A percentile compares a stretch with the other conserved stretches of the same genome.
phyloP scores from a whole-genome alignment of 108 stramenopile species.

The Nannochloropsis salina region DNA sequence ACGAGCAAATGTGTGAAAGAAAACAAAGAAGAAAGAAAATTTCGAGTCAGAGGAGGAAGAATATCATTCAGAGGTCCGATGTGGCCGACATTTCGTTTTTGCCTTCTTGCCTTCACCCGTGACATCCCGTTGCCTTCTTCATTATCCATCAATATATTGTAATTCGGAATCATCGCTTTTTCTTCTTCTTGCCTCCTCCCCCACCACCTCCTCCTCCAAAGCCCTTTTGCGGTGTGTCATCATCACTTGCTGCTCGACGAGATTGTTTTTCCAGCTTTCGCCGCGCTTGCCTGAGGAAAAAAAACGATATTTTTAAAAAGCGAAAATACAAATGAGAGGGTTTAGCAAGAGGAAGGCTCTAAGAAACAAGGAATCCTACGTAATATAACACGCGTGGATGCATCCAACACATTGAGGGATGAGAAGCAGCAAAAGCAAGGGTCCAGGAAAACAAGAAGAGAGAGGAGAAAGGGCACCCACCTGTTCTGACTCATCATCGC shows the following conservation, averaged over 20 bases:
- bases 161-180: not conserved
- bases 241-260: not conserved
- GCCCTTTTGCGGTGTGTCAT: constrained; percentile 1
- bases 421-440: not conserved
- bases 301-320: not conserved
- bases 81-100: too few relatives aligned
- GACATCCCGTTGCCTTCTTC: too few relatives aligned
- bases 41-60: too few relatives aligned
- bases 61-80: too few relatives aligned
- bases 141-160: too few relatives aligned
- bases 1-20: too few relatives aligned
- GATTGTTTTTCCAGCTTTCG: constrained; percentile 6
- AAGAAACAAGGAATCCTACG: not conserved
- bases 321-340: not conserved
- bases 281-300: not conserved
- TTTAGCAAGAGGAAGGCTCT: not conserved
- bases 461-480: not conserved
- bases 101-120: too few relatives aligned
- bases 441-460: not conserved
- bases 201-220: not conserved
- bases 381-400: not conserved
- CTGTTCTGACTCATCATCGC: not conserved
- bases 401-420: not conserved
- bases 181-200: not conserved
- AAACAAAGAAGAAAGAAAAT: too few relatives aligned